A percentile compares a stretch with the other conserved stretches of the same genome.
Evolutionary conservation across 2,329 filamentous ascomycete genomes (phyloP).

Genomic region (Dactylellina leptospora): DNA sequence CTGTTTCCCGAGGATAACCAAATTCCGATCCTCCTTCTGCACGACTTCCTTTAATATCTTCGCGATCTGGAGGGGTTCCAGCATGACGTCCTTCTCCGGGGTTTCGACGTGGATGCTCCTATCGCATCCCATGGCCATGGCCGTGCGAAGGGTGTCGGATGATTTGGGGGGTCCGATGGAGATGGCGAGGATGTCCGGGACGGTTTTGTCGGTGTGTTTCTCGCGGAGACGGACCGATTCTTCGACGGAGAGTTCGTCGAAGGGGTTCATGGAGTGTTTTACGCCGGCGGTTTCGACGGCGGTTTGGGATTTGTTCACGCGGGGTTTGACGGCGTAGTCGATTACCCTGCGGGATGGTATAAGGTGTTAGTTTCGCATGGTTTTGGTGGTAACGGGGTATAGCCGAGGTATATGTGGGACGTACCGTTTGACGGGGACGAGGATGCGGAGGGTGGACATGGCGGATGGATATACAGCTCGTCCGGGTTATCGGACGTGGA

Average conservation of each 20-base stretch:
- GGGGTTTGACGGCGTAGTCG: conserved; percentile 73
- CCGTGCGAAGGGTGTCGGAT: conserved; percentile 87
- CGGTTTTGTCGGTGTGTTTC: conserved; percentile 77
- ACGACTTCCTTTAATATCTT: conserved; percentile 85
- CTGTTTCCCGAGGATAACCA: conserved; percentile 96
- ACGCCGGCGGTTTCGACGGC: conserved; percentile 90
- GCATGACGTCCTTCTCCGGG: conserved; percentile 69
- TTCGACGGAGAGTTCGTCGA: conserved; percentile 97
- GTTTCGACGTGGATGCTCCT: conserved; percentile 86
- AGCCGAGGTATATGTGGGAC: not conserved
- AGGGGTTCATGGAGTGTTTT: conserved; percentile 98
- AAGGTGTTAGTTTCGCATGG: no score
- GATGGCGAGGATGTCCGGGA: conserved; percentile 91
- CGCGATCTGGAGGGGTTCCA: conserved; percentile 90
- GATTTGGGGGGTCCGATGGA: conserved; percentile 88
- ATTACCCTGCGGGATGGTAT: conserved; percentile 61
- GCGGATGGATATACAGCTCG: not conserved
- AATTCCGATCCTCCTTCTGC: conserved; percentile 83
- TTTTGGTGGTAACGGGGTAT: not conserved
- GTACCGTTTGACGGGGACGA: conserved; percentile 67
- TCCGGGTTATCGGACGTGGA: not conserved
- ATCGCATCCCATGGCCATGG: conserved; percentile 99
- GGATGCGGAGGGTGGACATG: conserved; percentile 62
- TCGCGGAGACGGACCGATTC: conserved; percentile 95
- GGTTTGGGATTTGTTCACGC: conserved; percentile 76